These are phyloP conservation scores for Podaxis sp. DNA, from an alignment of 768 basidiomycete genomes.

Conservation along the genomic window DNA sequence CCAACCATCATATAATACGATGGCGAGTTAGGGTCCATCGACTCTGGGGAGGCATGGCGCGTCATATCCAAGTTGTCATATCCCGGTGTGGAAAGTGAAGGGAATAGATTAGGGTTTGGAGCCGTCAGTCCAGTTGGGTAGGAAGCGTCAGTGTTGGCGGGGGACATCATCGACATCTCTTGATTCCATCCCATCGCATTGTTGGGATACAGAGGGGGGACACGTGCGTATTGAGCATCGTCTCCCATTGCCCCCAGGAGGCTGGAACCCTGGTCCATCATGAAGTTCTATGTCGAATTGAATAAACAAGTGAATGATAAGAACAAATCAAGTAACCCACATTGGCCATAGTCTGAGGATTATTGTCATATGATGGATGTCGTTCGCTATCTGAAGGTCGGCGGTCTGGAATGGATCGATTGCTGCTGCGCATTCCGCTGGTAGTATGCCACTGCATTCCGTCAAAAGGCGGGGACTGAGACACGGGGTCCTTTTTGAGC, in stretches of 20 bases:
- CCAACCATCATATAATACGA: conserved; percentile 17
- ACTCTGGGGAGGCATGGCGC: conserved; percentile 41
- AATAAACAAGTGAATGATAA: conserved; percentile 5
- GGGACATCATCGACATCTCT: conserved; percentile 15
- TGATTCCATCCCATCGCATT: conserved; percentile 12
- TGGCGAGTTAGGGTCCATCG: conserved; percentile 35
- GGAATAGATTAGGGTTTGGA: conserved; percentile 19
- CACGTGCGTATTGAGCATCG: conserved; percentile 23
- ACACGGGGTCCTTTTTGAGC: conserved; percentile 20
- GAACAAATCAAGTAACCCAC: conserved; percentile 29
- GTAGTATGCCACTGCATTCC: conserved; percentile 31
- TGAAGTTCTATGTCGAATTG: neutral
- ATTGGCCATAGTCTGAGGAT: conserved; percentile 27
- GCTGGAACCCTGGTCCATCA: conserved; percentile 30
- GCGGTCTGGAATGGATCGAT: conserved; percentile 34
- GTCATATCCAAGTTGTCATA: conserved; percentile 25
- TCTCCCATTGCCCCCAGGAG: conserved; percentile 69
- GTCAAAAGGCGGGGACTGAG: conserved; percentile 31
- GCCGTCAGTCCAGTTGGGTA: conserved; percentile 21
- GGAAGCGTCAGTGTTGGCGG: conserved; percentile 2
- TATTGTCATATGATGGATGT: conserved; percentile 29
- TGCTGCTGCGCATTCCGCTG: conserved; percentile 28
- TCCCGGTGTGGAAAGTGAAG: conserved; percentile 18
- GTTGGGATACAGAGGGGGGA: conserved; percentile 11
- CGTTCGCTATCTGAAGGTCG: conserved; percentile 40